Conservation (phyloP, 1,284 basidiomycete species). For the Trametes versicolor region DNA sequence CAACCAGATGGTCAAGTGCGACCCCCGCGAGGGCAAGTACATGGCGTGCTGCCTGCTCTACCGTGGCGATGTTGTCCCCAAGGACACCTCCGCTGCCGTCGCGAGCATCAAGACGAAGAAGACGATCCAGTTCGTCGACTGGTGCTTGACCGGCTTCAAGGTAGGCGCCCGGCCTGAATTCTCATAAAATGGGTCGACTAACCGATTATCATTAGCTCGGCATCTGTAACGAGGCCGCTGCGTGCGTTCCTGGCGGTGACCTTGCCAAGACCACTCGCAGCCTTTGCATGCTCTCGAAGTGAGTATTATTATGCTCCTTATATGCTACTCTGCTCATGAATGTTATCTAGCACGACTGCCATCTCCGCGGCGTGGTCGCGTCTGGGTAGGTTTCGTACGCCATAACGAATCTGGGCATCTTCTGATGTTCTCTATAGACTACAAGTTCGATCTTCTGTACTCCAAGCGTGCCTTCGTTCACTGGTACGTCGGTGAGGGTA, state of each 20-base stretch:
- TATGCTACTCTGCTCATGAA: background rate
- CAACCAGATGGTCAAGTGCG: slow-evolving; percentile 98
- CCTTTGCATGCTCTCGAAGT: slow-evolving; percentile 96
- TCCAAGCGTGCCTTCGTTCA: slow-evolving; percentile 93
- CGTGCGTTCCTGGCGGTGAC: slow-evolving; percentile 92
- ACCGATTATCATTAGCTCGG: slow-evolving; percentile 66
- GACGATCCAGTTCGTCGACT: slow-evolving; percentile 97
- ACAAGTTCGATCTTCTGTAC: slow-evolving; percentile 98
- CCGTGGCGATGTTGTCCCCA: slow-evolving; percentile 97
- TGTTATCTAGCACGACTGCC: slow-evolving; percentile 79
- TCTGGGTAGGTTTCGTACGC: slow-evolving; percentile 62
- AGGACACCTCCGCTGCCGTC: slow-evolving; percentile 95
- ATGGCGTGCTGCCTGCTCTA: slow-evolving; percentile 93
- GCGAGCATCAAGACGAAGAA: slow-evolving; percentile 96
- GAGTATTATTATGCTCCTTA: slow-evolving; percentile 32
- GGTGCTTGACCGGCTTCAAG: slow-evolving; percentile 99
- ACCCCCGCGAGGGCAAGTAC: slow-evolving; percentile 97
- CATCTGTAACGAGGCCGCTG: slow-evolving; percentile 96
- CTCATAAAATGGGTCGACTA: slow-evolving; percentile 49
- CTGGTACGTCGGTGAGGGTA: slow-evolving; percentile 98
- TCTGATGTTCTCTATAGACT: slow-evolving; percentile 60
- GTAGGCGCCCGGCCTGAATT: slow-evolving; percentile 54
- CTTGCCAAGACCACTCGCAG: slow-evolving; percentile 95
- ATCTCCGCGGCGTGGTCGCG: slow-evolving; percentile 96
- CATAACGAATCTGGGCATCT: background rate